A percentile compares a stretch with the other conserved stretches of the same genome.
Evolutionary conservation across 352 stramenopile genomes (phyloP).

Genomic region (Pythium inflatum): DNA sequence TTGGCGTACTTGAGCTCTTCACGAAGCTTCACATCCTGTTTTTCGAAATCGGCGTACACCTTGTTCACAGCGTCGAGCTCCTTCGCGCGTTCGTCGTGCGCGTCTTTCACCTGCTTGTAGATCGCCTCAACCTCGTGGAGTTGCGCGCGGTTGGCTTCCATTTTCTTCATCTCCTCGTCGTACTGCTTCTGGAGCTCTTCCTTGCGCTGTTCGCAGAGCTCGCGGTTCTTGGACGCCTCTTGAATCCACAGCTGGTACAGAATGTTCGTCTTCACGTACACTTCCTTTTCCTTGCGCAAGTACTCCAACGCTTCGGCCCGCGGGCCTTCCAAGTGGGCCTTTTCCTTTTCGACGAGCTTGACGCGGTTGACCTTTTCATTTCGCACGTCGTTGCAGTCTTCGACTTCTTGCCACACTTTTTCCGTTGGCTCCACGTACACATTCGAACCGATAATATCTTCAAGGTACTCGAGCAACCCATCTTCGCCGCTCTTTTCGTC

Average conservation of each 20-base stretch:
- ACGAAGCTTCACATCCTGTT: conserved; percentile 97
- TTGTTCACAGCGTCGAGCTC: conserved; percentile 92
- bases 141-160: conserved; percentile 79
- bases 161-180: conserved; percentile 67
- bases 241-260: conserved; percentile 95
- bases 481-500: conserved; percentile 93
- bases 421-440: conserved; percentile 97
- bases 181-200: conserved; percentile 78
- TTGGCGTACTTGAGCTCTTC: conserved; percentile 98
- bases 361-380: conserved; percentile 97
- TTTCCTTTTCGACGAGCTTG: conserved; percentile 98
- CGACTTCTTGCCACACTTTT: conserved; percentile 92
- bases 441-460: conserved; percentile 99
- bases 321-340: conserved; percentile 92
- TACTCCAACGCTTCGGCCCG: conserved; percentile 96
- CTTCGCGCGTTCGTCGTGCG: conserved; percentile 84
- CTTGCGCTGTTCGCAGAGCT: conserved; percentile 64
- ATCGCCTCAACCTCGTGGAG: conserved; percentile 83
- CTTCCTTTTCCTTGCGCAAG: conserved; percentile 94
- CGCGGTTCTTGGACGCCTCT: conserved; percentile 78
- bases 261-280: conserved; percentile 96
- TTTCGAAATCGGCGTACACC: conserved; percentile 95
- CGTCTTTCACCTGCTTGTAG: conserved; percentile 75
- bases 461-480: conserved; percentile 98
- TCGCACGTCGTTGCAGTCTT: conserved; percentile 91